phyloP scores from a whole-genome alignment of 352 stramenopile species.

The Globisporangium canariense region DNA sequence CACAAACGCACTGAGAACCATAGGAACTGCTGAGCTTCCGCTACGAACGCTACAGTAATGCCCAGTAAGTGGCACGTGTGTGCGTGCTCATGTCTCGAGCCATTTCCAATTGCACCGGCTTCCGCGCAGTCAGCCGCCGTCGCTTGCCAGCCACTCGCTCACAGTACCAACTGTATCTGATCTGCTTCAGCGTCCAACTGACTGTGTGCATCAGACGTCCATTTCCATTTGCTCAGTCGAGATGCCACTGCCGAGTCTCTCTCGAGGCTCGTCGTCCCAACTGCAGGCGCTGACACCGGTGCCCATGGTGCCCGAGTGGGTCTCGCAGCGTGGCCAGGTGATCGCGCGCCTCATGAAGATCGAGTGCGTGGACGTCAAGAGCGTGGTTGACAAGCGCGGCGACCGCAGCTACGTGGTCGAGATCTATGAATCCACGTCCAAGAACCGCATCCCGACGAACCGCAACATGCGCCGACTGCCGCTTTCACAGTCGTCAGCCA shows the following conservation, averaged over 20 bases:
- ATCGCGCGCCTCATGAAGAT: neutral
- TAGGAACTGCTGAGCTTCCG: neutral
- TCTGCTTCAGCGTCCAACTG: neutral
- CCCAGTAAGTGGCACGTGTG: too few relatives aligned
- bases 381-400: neutral
- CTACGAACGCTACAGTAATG: neutral
- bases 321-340: conserved; percentile 12
- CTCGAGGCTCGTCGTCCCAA: neutral
- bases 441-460: conserved; percentile 15
- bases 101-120: conserved; percentile 7
- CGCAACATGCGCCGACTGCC: neutral
- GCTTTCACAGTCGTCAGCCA: neutral
- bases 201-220: neutral
- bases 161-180: neutral
- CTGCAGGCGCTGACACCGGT: conserved; percentile 9
- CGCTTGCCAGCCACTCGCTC: neutral
- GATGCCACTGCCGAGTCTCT: conserved; percentile 7
- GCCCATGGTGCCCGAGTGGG: conserved; percentile 3
- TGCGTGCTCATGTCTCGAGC: conserved; percentile 3
- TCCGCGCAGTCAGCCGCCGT: neutral
- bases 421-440: conserved; percentile 8
- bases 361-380: conserved; percentile 1
- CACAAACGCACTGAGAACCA: neutral
- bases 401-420: conserved; percentile 6
- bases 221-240: too few relatives aligned